Conservation (phyloP, 2,329 filamentous ascomycete species). For the Penicillium brevicompactum region DNA sequence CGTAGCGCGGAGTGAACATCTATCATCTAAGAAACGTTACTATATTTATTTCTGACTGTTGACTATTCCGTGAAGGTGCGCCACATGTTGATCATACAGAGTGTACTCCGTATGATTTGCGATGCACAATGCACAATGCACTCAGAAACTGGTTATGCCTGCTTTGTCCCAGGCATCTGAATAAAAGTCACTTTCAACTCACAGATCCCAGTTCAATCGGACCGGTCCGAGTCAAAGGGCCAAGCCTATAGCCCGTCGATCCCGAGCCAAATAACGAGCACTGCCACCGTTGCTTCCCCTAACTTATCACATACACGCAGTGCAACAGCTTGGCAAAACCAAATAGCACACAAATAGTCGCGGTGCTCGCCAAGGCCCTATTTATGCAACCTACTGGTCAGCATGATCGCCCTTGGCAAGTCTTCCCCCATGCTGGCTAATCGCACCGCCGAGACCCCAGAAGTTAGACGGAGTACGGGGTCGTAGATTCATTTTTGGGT, state of each 20-base stretch:
- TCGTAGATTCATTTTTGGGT: conserved; percentile 1
- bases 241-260: conserved; percentile 6
- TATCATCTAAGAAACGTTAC: neutral
- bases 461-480: neutral
- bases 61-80: neutral
- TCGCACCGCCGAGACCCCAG: neutral
- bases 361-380: neutral
- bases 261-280: conserved; percentile 6
- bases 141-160: neutral
- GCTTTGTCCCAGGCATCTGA: neutral
- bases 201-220: conserved; percentile 10
- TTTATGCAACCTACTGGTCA: neutral
- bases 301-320: conserved; percentile 1
- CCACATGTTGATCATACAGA: neutral
- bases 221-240: conserved; percentile 10
- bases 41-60: conserved; percentile 1
- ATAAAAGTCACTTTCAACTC: neutral
- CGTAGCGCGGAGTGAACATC: neutral
- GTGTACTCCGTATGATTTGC: neutral
- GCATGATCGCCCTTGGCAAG: conserved; percentile 15
- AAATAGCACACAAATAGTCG: conserved; percentile 8
- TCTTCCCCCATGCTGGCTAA: conserved; percentile 2
- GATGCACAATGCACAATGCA: neutral
- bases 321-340: conserved; percentile 10
- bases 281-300: conserved; percentile 10